Evolutionary conservation across 805 yeast species (phyloP), one percentile per base, ranked within the genome.

Genomic region (Wickerhamomyces sydowiorum): DNA sequence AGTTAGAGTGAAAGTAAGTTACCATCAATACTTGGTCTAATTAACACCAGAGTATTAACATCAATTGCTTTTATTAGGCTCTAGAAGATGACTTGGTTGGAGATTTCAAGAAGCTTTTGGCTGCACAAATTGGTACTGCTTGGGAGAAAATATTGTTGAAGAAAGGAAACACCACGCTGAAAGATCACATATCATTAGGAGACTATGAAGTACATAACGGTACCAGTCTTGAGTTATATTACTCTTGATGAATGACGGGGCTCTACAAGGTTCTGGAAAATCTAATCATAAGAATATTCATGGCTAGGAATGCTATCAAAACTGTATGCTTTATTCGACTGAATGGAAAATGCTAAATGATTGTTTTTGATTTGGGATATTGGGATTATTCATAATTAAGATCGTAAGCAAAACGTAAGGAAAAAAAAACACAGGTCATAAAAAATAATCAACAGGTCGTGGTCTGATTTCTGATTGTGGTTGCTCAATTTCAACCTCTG

Each of bases 151-250:
- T 82, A 43, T 77, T 85, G 1, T 69, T 91, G 48, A 90, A 88
- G 61, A 90, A 87, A 57, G 96, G 97, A 1, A 82, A 88, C 54
- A 82, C 78, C 50, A 76, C 86, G 0, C 80, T 78, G 60, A 93
- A 93, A 58, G 93, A 91, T 56, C 97, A 90, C 59, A 91, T 91
- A 42, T 73, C 90, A 1, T 68, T 91, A 36, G 96, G 84, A n/a
- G 99, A 91, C 61, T 91, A 93, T 58, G 99, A 91, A 60, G 80
- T 91, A 17, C 96, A 89, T 56, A 82, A 89, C 60, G 95, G 96
- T 9, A 82, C 85, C 46, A 87, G 82, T 61, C 63, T 91, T 50
- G 99, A 91, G 64, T 65, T 91, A 60, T 93, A 87, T 54, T 85
- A 85, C 57, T 67, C 80, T 21, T 83, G 55, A 54, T n/a, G 12